phyloP scores from a whole-genome alignment of 441 rosid species.

The Iberis amara region DNA sequence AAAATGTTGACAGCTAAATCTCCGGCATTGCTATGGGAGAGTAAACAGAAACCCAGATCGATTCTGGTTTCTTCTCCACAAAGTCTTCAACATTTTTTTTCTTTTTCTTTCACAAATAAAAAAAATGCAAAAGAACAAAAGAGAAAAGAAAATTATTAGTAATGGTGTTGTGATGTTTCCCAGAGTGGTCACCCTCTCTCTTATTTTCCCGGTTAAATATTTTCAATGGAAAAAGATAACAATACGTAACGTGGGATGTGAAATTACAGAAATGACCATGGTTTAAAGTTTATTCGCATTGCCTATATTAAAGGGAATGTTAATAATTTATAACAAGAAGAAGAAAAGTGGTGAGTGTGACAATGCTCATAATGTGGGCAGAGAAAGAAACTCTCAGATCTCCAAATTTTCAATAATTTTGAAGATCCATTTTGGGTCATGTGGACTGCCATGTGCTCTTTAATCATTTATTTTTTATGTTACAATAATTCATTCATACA shows the following conservation, averaged over 20 bases:
- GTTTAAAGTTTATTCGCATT: slow-evolving; percentile 10
- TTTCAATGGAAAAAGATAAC: too few relatives aligned
- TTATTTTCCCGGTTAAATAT: not conserved
- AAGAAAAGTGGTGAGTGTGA: slow-evolving; percentile 4
- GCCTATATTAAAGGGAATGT: slow-evolving; percentile 21
- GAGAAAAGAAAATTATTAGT: slow-evolving; percentile 22
- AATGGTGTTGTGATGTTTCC: slow-evolving; percentile 32
- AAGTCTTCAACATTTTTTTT: not conserved
- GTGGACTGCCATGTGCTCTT: slow-evolving; percentile 28
- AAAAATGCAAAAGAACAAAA: too few relatives aligned
- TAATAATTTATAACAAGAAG: not conserved
- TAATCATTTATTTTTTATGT: slow-evolving; percentile 12
- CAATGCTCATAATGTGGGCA: slow-evolving; percentile 13
- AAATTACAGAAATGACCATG: slow-evolving; percentile 15
- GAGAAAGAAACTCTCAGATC: not conserved
- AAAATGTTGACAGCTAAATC: slow-evolving; percentile 30
- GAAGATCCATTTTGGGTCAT: slow-evolving; percentile 15
- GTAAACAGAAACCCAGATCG: slow-evolving; percentile 26
- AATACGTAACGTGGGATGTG: not conserved
- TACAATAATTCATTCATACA: slow-evolving; percentile 11
- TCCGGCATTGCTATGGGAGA: slow-evolving; percentile 38
- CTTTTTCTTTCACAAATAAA: not conserved
- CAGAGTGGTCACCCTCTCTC: slow-evolving; percentile 32
- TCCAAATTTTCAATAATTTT: slow-evolving; percentile 7
- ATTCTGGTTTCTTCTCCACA: slow-evolving; percentile 16